These are phyloP conservation scores for Fusarium buxicola DNA, from an alignment of 2,329 filamentous ascomycete species.

Conservation along the genomic window DNA sequence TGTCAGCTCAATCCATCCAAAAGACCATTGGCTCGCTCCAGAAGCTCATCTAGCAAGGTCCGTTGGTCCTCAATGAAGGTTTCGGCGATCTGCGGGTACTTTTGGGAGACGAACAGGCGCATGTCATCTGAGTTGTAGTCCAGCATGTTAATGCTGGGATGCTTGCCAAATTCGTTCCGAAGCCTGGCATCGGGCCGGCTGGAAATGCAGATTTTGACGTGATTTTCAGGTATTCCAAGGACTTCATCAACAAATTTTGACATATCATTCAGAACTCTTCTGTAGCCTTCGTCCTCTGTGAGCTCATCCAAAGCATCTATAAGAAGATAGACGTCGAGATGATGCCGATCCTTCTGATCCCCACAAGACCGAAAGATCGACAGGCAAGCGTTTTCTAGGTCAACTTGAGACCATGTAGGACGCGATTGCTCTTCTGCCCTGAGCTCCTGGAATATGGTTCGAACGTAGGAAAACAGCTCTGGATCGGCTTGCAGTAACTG, in stretches of 20 bases:
- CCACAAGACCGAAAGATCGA: neutral
- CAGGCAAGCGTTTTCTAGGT: neutral
- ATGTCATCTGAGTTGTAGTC: neutral
- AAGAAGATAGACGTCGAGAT: neutral
- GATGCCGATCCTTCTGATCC: no score
- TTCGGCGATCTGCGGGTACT: neutral
- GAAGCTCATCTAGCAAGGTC: neutral
- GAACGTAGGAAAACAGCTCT: neutral
- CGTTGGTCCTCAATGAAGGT: neutral
- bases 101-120: neutral
- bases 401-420: neutral
- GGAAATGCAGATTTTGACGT: neutral
- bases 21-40: neutral
- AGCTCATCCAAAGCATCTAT: neutral
- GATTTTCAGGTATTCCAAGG: neutral
- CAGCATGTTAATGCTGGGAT: neutral
- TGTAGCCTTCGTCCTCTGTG: neutral
- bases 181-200: neutral
- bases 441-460: neutral
- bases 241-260: neutral
- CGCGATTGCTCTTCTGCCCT: neutral
- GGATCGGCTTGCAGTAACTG: neutral
- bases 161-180: neutral
- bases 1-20: neutral
- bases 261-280: neutral